Base-by-base conservation (phyloP, 2,329 filamentous ascomycete genomes). In the Leptographium lundbergii region DNA sequence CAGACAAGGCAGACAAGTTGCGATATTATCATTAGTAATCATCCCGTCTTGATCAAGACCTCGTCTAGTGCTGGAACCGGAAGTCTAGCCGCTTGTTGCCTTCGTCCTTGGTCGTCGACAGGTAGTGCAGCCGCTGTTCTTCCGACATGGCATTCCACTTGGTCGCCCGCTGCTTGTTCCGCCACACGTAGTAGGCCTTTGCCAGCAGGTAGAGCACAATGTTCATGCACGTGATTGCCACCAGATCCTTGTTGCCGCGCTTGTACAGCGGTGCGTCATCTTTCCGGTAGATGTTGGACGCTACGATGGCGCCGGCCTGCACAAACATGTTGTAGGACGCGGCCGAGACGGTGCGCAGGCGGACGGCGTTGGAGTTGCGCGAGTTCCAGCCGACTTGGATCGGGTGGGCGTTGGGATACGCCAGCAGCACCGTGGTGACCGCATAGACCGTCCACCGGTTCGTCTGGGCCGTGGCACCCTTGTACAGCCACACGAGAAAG, bases 311-410 rank as follows among this genome's bases (percentile, higher is more conserved):
- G n/a, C 71, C 69, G 0, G 72, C 69, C 63, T 78, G 76, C 2
- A 75, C 71, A 32, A 70, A 74, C 74, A 79, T 78, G 65, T 86
- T 86, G 69, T 86, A 86, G n/a, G 82, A 70, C 0, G 81, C 83
- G 0, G 81, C 79, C 0, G 81, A 81, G 1, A 88, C 81, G 1
- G 84, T 81, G 7, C 84, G 73, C 6, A 80, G 81, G 13, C 83
- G 75, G 11, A 87, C 81, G 1, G 78, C 75, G 62, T 84, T 82
- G 2, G 81, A 79, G 65, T 87, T 87, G 56, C 80, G 73, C 1
- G 73, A 75, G 63, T 73, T 74, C 74, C 75, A 78, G 25, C 67
- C 73, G 4, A 77, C 76, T 47, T 77, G 74, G 45, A 79, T 76
- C 0, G 76, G 72, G 59, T 80, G 75, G 2, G 73, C 70, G 47